Evolutionary conservation across 1,284 basidiomycete species (phyloP), one percentile per base, ranked within the genome.

Genomic region (Pisolithus thermaeus): DNA sequence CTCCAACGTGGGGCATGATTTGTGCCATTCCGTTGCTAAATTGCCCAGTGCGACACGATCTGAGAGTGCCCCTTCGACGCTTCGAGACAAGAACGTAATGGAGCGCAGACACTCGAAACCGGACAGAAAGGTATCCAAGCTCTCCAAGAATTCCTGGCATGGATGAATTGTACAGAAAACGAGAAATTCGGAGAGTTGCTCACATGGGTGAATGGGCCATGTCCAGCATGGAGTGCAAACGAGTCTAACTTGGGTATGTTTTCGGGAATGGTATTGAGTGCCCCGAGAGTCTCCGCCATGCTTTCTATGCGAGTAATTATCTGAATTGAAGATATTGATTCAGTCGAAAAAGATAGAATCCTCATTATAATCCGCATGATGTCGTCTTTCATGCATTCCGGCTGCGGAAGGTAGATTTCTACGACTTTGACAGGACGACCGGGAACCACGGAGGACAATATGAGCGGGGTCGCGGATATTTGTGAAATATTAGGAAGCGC

Each of bases 401-500:
- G 58, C 16, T 63, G 58, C 28, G 59, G 46, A 28, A 65, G 52
- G 39, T 60, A 65, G 25, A 64, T 50, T 45, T 65, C 62, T 8
- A 64, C 58, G 37, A 60, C 59, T 27, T 49, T 46, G 16, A 64
- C 55, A 20, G 57, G 50, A 37, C 62, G 51, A 25, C 53, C 56
- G 0, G 62, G 62, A 22, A 64, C 57, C 8, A 61, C 54, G n/a
- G 52, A 47, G 3, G 63, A 57, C 9, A 64, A 46, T 28, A 64
- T 59, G 22, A 58, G 55, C 16, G 62, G 61, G 7, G 60, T 57
- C 0, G 59, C 61, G 27, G 63, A 63, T 28, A 64, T 48, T 11
- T 60, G 60, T 27, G 54, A 50, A n/a, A 65, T 50, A 12, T 54
- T 57, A 28, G 52, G 58, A 14, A 64, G 49, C 20, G 58, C 50